Conservation (phyloP, 345 rosid genomes). For the Brassica rapa region DNA sequence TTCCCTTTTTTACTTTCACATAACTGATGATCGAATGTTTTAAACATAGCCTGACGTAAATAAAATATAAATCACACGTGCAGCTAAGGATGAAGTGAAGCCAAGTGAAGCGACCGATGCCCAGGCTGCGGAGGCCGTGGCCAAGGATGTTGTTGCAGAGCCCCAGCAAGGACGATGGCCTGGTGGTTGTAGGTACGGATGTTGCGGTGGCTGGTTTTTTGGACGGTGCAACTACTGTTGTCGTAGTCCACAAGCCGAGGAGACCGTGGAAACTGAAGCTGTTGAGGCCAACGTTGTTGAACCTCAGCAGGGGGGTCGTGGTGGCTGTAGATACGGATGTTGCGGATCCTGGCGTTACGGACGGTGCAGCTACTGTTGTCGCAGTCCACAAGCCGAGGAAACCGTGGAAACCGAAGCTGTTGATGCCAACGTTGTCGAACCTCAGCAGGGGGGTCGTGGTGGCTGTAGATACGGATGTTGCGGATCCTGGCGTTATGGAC, state of each 20-base stretch:
- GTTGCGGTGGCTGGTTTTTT: background rate
- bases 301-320: background rate
- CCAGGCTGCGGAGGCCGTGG: background rate
- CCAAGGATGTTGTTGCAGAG: background rate
- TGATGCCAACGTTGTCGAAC: conserved; percentile 23
- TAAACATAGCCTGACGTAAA: background rate
- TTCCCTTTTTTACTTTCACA: background rate
- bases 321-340: background rate
- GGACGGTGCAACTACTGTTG: background rate
- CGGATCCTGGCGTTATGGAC: conserved; percentile 4
- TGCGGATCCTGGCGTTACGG: background rate
- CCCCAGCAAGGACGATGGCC: background rate
- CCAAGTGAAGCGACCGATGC: conserved; percentile 28
- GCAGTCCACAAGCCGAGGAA: conserved; percentile 7
- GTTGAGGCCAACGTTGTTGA: background rate
- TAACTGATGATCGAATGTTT: background rate
- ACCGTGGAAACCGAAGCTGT: conserved; percentile 11
- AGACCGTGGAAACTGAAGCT: background rate
- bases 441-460: conserved; percentile 10
- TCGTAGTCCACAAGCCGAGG: background rate
- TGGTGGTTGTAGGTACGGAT: background rate
- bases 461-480: conserved; percentile 31
- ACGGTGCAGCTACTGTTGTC: background rate
- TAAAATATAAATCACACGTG: background rate
- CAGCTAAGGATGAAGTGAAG: conserved; percentile 27